A percentile compares a stretch with the other conserved stretches of the same genome.
Conservation (phyloP, 2,329 filamentous ascomycete genomes). For the Aspergillus ochraceoroseus region DNA sequence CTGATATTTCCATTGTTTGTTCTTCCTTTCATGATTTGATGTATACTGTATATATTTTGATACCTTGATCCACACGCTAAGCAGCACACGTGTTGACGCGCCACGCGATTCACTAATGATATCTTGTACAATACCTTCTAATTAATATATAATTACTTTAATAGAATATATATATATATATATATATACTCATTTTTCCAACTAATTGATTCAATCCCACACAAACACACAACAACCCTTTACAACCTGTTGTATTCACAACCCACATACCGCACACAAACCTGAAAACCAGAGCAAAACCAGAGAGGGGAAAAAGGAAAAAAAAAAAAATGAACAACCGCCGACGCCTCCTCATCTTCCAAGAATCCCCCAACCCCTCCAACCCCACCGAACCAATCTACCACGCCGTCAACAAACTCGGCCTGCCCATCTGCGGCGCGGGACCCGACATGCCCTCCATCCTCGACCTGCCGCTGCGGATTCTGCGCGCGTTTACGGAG, state of each 20-base stretch:
- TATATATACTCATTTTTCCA: too few species aligned
- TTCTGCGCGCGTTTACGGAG: slow-evolving; percentile 37
- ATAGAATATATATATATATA: too few species aligned
- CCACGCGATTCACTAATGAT: too few species aligned
- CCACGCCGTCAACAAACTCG: slow-evolving; percentile 35
- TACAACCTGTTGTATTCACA: too few species aligned
- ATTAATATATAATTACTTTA: too few species aligned
- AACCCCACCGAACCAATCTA: slow-evolving; percentile 30
- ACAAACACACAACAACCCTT: background rate
- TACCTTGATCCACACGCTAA: background rate
- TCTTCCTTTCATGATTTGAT: background rate
- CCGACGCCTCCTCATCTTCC: slow-evolving; percentile 36
- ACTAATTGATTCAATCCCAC: too few species aligned
- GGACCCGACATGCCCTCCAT: slow-evolving; percentile 34
- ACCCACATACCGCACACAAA: background rate
- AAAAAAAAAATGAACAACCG: slow-evolving; percentile 14
- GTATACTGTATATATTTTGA: background rate
- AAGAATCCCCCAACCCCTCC: slow-evolving; percentile 33
- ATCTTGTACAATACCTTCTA: too few species aligned
- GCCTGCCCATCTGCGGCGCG: slow-evolving; percentile 34
- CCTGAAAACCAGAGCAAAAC: background rate
- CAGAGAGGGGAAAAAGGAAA: slow-evolving; percentile 2
- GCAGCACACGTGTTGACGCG: slow-evolving; percentile 11
- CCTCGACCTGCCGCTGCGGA: slow-evolving; percentile 33
- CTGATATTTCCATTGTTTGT: too few species aligned